These are phyloP conservation scores for Globisporangium camurandrum DNA, from an alignment of 352 stramenopile genomes.

Conservation along the genomic window DNA sequence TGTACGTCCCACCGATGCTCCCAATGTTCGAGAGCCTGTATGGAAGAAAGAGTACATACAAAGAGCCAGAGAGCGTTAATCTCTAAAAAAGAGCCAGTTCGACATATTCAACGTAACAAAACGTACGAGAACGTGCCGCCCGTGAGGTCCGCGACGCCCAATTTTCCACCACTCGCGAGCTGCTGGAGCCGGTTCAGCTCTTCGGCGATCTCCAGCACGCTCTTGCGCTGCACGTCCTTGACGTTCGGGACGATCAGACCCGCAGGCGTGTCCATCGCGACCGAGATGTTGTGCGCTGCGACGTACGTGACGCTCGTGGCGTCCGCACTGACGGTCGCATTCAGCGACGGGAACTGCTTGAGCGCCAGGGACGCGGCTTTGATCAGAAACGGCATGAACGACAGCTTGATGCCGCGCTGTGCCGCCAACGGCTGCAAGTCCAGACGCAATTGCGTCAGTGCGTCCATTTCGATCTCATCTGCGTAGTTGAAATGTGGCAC, in stretches of 20 bases:
- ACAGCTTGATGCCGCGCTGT: constrained; percentile 84
- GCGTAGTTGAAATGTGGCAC: constrained; percentile 98
- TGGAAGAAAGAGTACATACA: background rate
- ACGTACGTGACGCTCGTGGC: constrained; percentile 85
- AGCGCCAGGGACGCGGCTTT: constrained; percentile 94
- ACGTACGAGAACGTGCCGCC: constrained; percentile 88
- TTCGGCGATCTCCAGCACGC: constrained; percentile 73
- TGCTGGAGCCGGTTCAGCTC: constrained; percentile 87
- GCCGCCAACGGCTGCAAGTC: constrained; percentile 86
- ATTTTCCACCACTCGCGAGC: constrained; percentile 71
- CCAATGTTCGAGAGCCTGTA: constrained; percentile 89
- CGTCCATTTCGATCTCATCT: constrained; percentile 94
- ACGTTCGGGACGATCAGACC: constrained; percentile 97
- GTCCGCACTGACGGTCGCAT: constrained; percentile 86
- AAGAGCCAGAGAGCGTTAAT: background rate
- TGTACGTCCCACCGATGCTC: constrained; percentile 96
- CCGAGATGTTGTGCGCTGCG: constrained; percentile 94
- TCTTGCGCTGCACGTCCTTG: constrained; percentile 85
- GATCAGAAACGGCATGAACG: constrained; percentile 96
- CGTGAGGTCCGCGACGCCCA: constrained; percentile 80
- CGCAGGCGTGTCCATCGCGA: constrained; percentile 96
- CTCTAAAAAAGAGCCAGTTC: too few species aligned
- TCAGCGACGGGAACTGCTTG: constrained; percentile 91
- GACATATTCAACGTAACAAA: too few species aligned
- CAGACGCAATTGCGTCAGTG: constrained; percentile 78